These are phyloP conservation scores for Fusarium protoensiforme DNA, from an alignment of 2,329 filamentous ascomycete species.

Conservation along the genomic window DNA sequence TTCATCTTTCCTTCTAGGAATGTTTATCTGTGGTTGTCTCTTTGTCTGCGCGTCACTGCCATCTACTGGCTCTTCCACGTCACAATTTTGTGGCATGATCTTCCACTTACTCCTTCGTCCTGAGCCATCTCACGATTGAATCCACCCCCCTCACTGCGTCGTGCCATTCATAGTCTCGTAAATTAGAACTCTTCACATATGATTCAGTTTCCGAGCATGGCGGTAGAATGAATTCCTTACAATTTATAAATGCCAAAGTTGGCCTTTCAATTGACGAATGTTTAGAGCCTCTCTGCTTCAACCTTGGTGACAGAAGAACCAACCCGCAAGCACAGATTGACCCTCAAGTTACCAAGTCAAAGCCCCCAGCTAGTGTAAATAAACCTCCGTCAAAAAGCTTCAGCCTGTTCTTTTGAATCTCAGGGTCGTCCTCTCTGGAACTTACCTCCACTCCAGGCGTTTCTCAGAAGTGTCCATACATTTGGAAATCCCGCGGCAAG, in stretches of 20 bases:
- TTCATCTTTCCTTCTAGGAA: neutral
- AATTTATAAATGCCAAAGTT: neutral
- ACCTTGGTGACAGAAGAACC: neutral
- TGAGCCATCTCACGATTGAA: neutral
- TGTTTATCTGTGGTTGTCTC: neutral
- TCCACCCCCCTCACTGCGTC: neutral
- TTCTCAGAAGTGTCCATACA: neutral
- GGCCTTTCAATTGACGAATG: neutral
- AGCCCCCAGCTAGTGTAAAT: neutral
- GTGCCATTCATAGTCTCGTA: neutral
- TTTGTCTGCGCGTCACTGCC: neutral
- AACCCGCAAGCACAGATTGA: neutral
- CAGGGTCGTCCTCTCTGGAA: neutral
- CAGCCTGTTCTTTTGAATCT: neutral
- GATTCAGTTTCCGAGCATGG: neutral
- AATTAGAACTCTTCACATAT: neutral
- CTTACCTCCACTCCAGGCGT: conserved; percentile 10
- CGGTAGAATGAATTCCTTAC: too few species aligned
- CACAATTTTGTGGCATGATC: neutral
- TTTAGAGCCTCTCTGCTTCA: neutral
- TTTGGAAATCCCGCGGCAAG: neutral
- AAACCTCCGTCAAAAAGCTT: neutral
- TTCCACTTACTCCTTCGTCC: too few species aligned
- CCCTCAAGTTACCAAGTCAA: rapidly evolving
- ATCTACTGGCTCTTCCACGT: neutral